These are phyloP conservation scores for Epichloe amarillans DNA, from an alignment of 2,329 filamentous ascomycete genomes.

Conservation along the genomic window DNA sequence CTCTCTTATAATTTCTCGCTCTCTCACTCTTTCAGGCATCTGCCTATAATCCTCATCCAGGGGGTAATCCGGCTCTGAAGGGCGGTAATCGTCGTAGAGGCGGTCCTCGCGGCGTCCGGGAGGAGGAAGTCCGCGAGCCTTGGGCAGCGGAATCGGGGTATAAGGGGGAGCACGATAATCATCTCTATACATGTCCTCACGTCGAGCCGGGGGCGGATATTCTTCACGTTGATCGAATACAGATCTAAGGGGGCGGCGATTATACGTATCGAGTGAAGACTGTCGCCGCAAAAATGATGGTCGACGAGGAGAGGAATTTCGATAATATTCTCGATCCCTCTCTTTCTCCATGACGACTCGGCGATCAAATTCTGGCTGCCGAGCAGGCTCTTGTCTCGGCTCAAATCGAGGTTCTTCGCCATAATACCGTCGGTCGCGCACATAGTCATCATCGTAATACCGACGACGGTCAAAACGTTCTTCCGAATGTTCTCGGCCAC, in stretches of 20 bases:
- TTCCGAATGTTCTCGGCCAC: slow-evolving; percentile 33
- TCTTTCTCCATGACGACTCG: slow-evolving; percentile 45
- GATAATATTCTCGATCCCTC: slow-evolving; percentile 32
- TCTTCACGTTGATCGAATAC: slow-evolving; percentile 44
- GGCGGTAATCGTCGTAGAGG: slow-evolving; percentile 51
- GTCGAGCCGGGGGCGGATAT: slow-evolving; percentile 44
- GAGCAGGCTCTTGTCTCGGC: slow-evolving; percentile 18
- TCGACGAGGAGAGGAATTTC: slow-evolving; percentile 40
- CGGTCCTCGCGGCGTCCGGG: slow-evolving; percentile 42
- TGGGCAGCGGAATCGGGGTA: slow-evolving; percentile 55
- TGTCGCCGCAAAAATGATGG: slow-evolving; percentile 65
- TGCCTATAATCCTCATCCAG: slow-evolving; percentile 60
- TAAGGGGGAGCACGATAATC: slow-evolving; percentile 35
- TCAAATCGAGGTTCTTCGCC: slow-evolving; percentile 38
- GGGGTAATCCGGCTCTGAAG: slow-evolving; percentile 54
- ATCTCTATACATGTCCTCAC: slow-evolving; percentile 33
- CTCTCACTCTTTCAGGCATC: slow-evolving; percentile 44
- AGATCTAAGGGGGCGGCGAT: slow-evolving; percentile 49
- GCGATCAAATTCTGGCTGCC: slow-evolving; percentile 33
- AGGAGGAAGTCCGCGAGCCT: slow-evolving; percentile 44
- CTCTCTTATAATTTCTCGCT: slow-evolving; percentile 43
- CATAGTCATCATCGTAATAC: slow-evolving; percentile 32
- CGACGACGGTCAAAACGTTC: slow-evolving; percentile 35
- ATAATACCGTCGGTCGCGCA: slow-evolving; percentile 38
- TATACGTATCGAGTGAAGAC: slow-evolving; percentile 82